phyloP scores from a whole-genome alignment of 495 filamentous ascomycete species.

The Lasiosphaeria miniovina region DNA sequence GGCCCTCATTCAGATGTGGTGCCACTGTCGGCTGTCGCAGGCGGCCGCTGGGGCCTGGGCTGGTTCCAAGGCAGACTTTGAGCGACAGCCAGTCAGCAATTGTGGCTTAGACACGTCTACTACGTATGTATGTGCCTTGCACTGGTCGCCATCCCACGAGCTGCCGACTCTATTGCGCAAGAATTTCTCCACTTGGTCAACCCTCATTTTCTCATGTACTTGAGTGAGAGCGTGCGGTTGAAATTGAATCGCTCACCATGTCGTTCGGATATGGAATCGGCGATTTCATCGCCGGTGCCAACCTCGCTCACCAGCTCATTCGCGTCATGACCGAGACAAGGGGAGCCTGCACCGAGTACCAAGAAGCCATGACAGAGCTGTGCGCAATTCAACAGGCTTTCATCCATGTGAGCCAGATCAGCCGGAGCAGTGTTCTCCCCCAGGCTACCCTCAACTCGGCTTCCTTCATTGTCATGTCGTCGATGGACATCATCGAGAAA shows the following conservation, averaged over 20 bases:
- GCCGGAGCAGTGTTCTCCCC: neutral
- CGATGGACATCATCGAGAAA: conserved; percentile 11
- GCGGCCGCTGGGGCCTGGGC: no score
- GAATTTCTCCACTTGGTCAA: no score
- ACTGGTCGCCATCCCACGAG: no score
- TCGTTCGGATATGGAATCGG: conserved; percentile 11
- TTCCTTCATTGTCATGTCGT: conserved; percentile 10
- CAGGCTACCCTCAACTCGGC: conserved; percentile 11
- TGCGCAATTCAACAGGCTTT: conserved; percentile 14
- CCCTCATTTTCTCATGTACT: no score
- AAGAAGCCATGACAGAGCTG: conserved; percentile 13
- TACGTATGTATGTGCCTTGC: no score
- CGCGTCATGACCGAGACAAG: conserved; percentile 12
- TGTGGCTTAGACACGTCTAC: no score
- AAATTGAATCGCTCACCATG: neutral
- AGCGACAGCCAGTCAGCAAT: no score
- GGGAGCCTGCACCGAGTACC: conserved; percentile 10
- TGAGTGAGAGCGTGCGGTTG: no score
- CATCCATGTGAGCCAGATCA: conserved; percentile 13
- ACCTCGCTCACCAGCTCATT: conserved; percentile 8
- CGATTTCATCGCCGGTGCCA: conserved; percentile 12
- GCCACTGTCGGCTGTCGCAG: no score
- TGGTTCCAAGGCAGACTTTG: no score
- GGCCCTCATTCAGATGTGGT: no score
- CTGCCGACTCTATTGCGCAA: no score